Percentiles rank a stretch among this genome's conserved stretches.
Evolutionary conservation across 148 eudicot genomes (phyloP).

Genomic region (Persicaria tinctoria): DNA sequence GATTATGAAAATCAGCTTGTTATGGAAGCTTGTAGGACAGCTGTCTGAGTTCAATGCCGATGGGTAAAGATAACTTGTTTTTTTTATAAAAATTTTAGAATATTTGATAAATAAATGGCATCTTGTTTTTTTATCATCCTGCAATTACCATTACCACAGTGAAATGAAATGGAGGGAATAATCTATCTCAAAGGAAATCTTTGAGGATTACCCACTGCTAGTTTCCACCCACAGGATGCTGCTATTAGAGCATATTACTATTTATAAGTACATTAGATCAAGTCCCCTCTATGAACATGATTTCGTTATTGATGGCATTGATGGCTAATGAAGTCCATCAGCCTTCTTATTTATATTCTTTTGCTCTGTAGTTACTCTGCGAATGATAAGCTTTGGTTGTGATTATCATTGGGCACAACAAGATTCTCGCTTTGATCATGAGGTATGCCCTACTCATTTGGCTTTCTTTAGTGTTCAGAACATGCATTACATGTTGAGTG

Average conservation of each 20-base stretch:
- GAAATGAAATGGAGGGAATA: background rate
- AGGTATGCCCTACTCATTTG: slow-evolving; percentile 33
- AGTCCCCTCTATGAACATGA: background rate
- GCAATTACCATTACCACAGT: background rate
- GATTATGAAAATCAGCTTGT: background rate
- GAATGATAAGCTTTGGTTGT: slow-evolving; percentile 88
- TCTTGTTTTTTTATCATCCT: background rate
- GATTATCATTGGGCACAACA: slow-evolving; percentile 81
- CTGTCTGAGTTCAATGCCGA: background rate
- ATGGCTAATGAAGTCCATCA: background rate
- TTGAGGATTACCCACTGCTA: background rate
- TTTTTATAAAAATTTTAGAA: background rate
- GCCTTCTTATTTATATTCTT: background rate
- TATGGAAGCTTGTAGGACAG: background rate
- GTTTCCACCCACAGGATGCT: background rate
- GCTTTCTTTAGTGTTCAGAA: background rate
- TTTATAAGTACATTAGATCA: background rate
- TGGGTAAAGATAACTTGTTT: too few relatives aligned
- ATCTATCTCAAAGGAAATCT: background rate
- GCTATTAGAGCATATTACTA: background rate
- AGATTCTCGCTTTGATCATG: slow-evolving; percentile 49
- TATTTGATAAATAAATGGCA: background rate
- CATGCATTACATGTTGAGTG: background rate
- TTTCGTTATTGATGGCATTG: background rate
- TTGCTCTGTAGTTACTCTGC: slow-evolving; percentile 51